Conservation (phyloP, 2,329 filamentous ascomycete species). For the Calonectria fujianensis region DNA sequence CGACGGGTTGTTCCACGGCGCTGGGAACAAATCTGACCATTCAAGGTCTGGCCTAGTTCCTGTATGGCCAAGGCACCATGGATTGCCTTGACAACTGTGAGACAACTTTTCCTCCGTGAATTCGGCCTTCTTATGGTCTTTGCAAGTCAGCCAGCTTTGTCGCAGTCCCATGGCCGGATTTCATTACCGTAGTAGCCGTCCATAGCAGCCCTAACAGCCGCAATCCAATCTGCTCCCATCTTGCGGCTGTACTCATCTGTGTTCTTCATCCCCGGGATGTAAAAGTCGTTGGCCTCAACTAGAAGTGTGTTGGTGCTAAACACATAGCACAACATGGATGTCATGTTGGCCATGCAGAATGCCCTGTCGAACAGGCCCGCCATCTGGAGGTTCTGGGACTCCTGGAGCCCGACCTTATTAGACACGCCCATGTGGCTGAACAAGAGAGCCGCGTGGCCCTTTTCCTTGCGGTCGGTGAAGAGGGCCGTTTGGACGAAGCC, state of each 20-base stretch:
- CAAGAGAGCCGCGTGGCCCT: constrained; percentile 1
- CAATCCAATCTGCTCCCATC: not conserved
- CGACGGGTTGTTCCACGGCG: not conserved
- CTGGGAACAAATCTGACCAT: not conserved
- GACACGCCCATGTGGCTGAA: not conserved
- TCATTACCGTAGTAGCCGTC: constrained; percentile 16
- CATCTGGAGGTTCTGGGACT: not conserved
- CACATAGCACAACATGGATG: not conserved
- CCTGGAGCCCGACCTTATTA: not conserved
- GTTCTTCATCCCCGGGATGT: not conserved
- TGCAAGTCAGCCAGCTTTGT: not conserved
- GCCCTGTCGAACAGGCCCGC: constrained; percentile 11
- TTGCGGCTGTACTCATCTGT: not conserved
- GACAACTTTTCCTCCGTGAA: not conserved
- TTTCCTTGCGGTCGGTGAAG: not conserved
- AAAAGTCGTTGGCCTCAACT: not conserved
- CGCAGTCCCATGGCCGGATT: too few relatives aligned
- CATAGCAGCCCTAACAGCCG: constrained; percentile 1
- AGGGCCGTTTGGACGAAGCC: constrained; percentile 1
- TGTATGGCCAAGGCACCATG: not conserved
- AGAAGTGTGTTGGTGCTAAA: not conserved
- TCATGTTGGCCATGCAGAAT: not conserved
- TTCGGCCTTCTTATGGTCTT: not conserved
- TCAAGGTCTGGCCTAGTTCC: not conserved
- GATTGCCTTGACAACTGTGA: not conserved